Evolutionary conservation across 345 rosid species (phyloP).

Genomic region (Citrus inodora): DNA sequence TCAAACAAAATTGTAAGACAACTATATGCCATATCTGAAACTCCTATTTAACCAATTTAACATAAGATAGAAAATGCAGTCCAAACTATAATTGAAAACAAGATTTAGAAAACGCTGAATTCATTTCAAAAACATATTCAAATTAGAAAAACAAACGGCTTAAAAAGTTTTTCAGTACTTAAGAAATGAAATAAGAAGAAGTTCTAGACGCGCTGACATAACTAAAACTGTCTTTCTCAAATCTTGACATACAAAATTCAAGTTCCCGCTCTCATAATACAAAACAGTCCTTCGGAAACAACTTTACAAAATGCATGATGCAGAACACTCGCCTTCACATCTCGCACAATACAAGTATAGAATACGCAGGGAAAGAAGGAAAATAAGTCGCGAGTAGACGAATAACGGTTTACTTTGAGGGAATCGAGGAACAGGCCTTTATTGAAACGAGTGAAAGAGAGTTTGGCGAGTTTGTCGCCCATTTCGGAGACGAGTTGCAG

Average conservation of each 20-base stretch:
- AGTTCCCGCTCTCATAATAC: neutral
- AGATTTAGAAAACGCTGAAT: neutral
- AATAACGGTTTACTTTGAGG: conserved; percentile 46
- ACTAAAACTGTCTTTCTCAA: neutral
- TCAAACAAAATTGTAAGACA: neutral
- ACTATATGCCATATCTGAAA: neutral
- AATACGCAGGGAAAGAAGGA: too few relatives aligned
- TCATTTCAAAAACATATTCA: neutral
- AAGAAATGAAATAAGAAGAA: neutral
- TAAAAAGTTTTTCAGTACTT: neutral
- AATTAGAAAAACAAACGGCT: neutral
- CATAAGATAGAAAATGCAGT: neutral
- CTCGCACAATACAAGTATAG: neutral
- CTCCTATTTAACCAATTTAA: neutral
- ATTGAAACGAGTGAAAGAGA: conserved; percentile 50
- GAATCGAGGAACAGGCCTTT: conserved; percentile 65
- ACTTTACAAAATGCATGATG: neutral
- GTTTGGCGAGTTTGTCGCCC: conserved; percentile 53
- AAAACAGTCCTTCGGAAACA: neutral
- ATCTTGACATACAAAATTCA: neutral
- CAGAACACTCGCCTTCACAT: neutral
- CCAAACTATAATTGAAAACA: neutral
- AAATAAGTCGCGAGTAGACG: neutral
- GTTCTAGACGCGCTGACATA: neutral
- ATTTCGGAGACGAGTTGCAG: conserved; percentile 47